phyloP scores from a whole-genome alignment of 2,329 filamentous ascomycete species.

The Fusarium kyushuense region DNA sequence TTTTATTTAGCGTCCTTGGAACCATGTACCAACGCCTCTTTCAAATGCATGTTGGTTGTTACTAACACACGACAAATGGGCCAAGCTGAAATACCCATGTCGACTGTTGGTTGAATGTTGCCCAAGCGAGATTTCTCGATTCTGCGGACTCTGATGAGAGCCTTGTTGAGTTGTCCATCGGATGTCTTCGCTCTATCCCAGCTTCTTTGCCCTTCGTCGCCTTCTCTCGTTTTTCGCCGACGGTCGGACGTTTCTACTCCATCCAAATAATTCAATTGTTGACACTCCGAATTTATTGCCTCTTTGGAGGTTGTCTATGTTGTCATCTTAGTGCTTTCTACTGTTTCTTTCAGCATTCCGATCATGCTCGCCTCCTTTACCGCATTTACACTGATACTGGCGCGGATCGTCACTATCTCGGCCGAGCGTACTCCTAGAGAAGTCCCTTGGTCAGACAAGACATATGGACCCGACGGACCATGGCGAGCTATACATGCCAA shows the following conservation, averaged over 20 bases:
- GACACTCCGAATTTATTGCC: not conserved
- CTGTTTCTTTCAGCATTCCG: not conserved
- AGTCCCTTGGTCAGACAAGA: conserved; percentile 15
- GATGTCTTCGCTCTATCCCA: not conserved
- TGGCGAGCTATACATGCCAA: conserved; percentile 8
- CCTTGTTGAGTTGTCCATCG: not conserved
- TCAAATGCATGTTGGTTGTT: conserved; percentile 18
- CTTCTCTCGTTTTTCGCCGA: not conserved
- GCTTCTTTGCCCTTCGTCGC: not conserved
- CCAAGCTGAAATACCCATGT: not conserved
- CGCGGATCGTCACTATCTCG: not conserved
- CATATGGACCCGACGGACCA: conserved; percentile 9
- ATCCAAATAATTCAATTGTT: not conserved
- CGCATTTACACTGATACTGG: not conserved
- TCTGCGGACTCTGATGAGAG: no score
- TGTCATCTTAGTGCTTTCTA: not conserved
- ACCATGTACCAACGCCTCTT: not conserved
- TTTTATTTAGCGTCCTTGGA: not conserved
- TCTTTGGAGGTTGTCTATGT: not conserved
- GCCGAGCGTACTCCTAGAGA: not conserved
- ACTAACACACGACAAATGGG: not conserved
- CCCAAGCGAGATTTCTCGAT: not conserved
- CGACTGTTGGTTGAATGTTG: conserved; percentile 12
- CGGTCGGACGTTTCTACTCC: not conserved
- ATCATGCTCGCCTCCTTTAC: not conserved